Conservation (phyloP, 257 asterid species). For the Petunia axillaris region DNA sequence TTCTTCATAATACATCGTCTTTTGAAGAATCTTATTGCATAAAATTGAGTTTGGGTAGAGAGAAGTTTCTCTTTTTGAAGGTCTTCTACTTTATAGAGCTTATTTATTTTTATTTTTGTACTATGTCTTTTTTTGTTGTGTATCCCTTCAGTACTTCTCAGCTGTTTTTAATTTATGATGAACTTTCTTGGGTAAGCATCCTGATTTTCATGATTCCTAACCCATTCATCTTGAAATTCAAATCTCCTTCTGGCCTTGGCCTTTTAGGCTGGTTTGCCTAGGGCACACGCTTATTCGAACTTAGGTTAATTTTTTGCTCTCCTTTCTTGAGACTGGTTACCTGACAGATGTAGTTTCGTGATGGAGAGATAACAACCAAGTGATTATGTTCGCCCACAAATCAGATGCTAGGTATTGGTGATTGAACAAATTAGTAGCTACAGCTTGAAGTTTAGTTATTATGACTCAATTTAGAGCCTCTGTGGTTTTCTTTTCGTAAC, state of each 20-base stretch:
- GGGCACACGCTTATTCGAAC: neutral
- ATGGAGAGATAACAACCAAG: neutral
- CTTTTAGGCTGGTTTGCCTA: constrained; percentile 2
- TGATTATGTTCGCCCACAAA: neutral
- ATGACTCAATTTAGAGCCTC: constrained; percentile 17
- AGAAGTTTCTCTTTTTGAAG: neutral
- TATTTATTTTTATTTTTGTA: neutral
- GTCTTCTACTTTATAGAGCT: neutral
- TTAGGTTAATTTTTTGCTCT: constrained; percentile 17
- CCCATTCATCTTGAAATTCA: constrained; percentile 1
- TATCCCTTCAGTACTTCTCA: constrained; percentile 1
- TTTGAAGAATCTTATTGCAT: neutral
- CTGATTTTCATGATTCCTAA: neutral
- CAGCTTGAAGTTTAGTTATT: neutral
- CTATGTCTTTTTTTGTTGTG: neutral
- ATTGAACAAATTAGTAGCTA: neutral
- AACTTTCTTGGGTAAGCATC: neutral
- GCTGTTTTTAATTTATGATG: constrained; percentile 9
- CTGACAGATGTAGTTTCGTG: constrained; percentile 15
- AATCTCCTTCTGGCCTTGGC: neutral
- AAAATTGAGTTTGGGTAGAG: neutral
- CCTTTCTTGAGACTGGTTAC: neutral
- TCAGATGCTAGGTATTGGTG: neutral
- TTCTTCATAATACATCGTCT: constrained; percentile 16
- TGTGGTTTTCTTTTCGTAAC: constrained; percentile 2